A percentile compares a stretch with the other conserved stretches of the same genome.
phyloP scores from a whole-genome alignment of 306 rosid species.

The Vicia sativa region DNA sequence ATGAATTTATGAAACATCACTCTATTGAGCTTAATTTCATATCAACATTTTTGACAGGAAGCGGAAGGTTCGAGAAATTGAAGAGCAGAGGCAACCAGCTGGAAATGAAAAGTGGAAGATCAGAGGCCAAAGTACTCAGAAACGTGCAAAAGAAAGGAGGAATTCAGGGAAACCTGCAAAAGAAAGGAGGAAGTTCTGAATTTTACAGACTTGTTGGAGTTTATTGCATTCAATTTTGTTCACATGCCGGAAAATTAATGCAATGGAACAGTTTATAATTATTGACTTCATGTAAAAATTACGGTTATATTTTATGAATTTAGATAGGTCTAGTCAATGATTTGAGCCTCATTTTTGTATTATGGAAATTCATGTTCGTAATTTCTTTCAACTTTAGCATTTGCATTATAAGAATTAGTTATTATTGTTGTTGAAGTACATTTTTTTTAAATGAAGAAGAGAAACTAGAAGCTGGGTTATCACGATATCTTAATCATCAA shows the following conservation, averaged over 20 bases:
- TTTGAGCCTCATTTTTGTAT: not conserved
- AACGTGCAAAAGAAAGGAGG: constrained; percentile 77
- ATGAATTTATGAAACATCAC: not conserved
- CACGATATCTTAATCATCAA: not conserved
- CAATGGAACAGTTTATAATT: not conserved
- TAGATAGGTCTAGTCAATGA: not conserved
- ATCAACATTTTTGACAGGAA: constrained; percentile 49
- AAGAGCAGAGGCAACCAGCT: constrained; percentile 66
- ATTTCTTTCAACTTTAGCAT: not conserved
- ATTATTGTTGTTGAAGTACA: not conserved
- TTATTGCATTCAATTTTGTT: constrained; percentile 14
- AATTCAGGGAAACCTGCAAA: constrained; percentile 71
- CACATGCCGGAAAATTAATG: not conserved
- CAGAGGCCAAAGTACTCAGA: constrained; percentile 53
- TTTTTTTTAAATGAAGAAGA: not conserved
- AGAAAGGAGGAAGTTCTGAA: constrained; percentile 55
- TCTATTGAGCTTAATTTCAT: not conserved
- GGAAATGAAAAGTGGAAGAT: constrained; percentile 86
- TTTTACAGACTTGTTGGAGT: not conserved
- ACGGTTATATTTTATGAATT: too few species aligned
- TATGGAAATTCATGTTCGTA: not conserved
- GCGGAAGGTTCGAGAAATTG: constrained; percentile 79
- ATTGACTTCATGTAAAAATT: too few species aligned
- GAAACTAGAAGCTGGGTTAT: not conserved
- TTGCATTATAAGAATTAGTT: not conserved